phyloP scores from a whole-genome alignment of 306 rosid genomes.

The Argentina anserina region DNA sequence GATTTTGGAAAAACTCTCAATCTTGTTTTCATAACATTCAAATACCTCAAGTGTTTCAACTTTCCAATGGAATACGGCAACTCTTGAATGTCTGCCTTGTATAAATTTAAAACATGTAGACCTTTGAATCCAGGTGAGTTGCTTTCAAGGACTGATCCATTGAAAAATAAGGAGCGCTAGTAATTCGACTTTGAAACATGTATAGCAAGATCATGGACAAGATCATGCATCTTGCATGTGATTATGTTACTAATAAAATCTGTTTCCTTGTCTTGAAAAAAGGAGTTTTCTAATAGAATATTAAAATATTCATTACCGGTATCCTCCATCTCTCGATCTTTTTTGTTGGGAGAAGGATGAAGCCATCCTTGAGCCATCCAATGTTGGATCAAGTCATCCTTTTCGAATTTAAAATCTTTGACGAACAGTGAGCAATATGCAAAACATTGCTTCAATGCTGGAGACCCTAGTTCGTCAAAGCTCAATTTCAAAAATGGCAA shows the following conservation, averaged over 20 bases:
- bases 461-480: neutral
- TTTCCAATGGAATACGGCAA: neutral
- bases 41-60: neutral
- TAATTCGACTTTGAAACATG: neutral
- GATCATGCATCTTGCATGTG: neutral
- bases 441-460: neutral
- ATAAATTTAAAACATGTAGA: neutral
- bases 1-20: neutral
- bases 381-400: neutral
- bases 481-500: neutral
- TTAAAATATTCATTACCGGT: neutral
- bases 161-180: neutral
- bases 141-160: neutral
- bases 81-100: neutral
- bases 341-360: neutral
- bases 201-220: neutral
- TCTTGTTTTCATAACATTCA: neutral
- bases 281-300: neutral
- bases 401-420: neutral
- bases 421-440: neutral
- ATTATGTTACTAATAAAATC: neutral
- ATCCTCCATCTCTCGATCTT: neutral
- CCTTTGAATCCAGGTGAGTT: neutral
- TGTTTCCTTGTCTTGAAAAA: neutral
- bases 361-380: slow-evolving; percentile 3